Conservation (phyloP, 2,329 filamentous ascomycete genomes). For the Colletotrichum cereale region DNA sequence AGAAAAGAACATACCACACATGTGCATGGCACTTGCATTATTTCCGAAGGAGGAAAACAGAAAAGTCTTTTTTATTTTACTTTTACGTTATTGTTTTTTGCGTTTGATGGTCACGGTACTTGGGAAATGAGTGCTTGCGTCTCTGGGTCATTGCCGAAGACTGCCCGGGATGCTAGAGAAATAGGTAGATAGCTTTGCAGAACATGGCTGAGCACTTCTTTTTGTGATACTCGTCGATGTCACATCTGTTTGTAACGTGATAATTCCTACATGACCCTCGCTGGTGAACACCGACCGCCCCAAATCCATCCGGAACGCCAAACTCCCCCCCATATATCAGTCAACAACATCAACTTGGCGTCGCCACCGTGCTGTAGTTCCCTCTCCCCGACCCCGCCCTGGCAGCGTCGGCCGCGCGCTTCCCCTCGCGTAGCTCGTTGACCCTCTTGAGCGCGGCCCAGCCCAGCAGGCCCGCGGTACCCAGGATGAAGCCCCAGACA, state of each 20-base stretch:
- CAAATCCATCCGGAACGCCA: constrained; percentile 6
- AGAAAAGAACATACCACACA: background rate
- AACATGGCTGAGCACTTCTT: constrained; percentile 13
- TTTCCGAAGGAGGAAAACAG: constrained; percentile 2
- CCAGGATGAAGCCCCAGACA: constrained; percentile 73
- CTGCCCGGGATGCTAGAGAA: background rate
- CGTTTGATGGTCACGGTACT: constrained; percentile 23
- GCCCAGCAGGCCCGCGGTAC: constrained; percentile 68
- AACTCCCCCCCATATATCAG: too few relatives aligned
- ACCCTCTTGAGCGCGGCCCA: constrained; percentile 69
- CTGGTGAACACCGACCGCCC: background rate
- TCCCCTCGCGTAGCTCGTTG: constrained; percentile 55
- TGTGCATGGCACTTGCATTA: constrained; percentile 34
- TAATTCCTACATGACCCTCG: background rate
- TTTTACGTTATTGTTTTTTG: background rate
- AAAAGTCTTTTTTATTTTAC: constrained; percentile 11
- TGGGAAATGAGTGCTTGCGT: constrained; percentile 31
- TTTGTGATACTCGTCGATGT: background rate
- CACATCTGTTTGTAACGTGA: background rate
- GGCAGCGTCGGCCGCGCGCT: constrained; percentile 28
- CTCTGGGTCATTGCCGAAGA: background rate
- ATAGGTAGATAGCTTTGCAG: constrained; percentile 21
- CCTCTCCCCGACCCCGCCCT: constrained; percentile 38
- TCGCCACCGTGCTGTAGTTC: constrained; percentile 17
- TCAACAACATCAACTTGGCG: constrained; percentile 6